Base-by-base conservation (phyloP, 306 rosid genomes). In the Phaseolus lunatus region DNA sequence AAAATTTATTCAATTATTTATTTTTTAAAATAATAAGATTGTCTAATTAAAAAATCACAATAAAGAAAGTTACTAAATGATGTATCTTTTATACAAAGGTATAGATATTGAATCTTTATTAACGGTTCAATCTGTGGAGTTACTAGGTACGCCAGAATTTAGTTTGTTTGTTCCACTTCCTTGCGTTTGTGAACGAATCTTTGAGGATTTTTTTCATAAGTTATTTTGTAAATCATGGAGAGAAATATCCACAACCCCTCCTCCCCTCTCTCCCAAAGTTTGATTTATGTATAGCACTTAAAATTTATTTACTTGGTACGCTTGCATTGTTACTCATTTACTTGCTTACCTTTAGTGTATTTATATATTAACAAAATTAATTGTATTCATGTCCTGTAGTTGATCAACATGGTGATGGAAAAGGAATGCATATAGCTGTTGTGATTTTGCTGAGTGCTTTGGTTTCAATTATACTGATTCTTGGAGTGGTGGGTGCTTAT, bases 401-500 rank as follows among this genome's bases (percentile, higher is more conserved):
- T 4, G 67, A 31, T 11, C 69, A 68, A 27, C 86, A 37, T 20
- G 67, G 15, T 8, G 72, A 70, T 20, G 77, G 76, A 68, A 86
- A 79, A 75, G 78, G 86, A 85, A 66, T 67, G 88, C 87, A 77
- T 64, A 62, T 85, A 66, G 87, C 85, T 58, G 23, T 83, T 43
- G 64, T 83, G 69, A 72, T 94, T 63, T 66, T 87, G 75, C 86
- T 94, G 41, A 63, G 85, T 79, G 82, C 15, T 56, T 58, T 78
- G 26, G 76, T 78, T 31, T 72, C 86, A 54, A 64, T 80, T 3
- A 68, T 78, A 39, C 63, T 84, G 10, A 59, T 80, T 62, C 5
- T 87, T 16, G 91, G 90, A 64, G 72, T 80, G 64, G 83, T 85
- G 43, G 76, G 29, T 47, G 89, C 75, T 20, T 89, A 81, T 82